Conservation (phyloP, 495 filamentous ascomycete species). For the Lophium mytilinum region DNA sequence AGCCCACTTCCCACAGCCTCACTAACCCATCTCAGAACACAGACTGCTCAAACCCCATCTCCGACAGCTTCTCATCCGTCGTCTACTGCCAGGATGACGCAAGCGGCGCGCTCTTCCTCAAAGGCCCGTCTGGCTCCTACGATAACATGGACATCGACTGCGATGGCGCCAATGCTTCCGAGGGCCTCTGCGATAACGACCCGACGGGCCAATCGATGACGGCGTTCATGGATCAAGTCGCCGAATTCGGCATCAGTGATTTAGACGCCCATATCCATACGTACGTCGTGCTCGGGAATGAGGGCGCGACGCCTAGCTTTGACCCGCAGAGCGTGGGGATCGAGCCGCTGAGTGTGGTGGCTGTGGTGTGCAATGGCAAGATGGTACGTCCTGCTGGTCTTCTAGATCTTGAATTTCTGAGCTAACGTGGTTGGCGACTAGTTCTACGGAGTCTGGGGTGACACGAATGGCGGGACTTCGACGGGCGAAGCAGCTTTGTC, state of each 20-base stretch:
- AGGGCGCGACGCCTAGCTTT: conserved; percentile 34
- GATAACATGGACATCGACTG: conserved; percentile 62
- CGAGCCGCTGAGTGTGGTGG: conserved; percentile 54
- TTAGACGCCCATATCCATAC: conserved; percentile 54
- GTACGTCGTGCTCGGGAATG: conserved; percentile 60
- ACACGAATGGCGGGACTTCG: conserved; percentile 48
- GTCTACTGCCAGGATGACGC: conserved; percentile 19
- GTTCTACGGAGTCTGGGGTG: conserved; percentile 62
- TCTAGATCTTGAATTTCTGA: not conserved
- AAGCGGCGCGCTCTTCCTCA: conserved; percentile 6
- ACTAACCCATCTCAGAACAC: conserved; percentile 1
- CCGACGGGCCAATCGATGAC: conserved; percentile 46
- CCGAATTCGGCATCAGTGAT: conserved; percentile 42
- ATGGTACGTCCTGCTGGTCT: conserved; percentile 35
- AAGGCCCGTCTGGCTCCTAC: conserved; percentile 45
- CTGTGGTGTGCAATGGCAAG: conserved; percentile 51
- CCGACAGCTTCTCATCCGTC: conserved; percentile 8
- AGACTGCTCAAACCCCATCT: conserved; percentile 11
- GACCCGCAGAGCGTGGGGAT: conserved; percentile 46
- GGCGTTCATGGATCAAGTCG: conserved; percentile 44
- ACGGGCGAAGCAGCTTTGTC: conserved; percentile 53
- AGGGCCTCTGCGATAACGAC: conserved; percentile 45
- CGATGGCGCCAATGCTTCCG: conserved; percentile 47
- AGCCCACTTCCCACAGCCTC: not conserved
- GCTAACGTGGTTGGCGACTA: conserved; percentile 15